These are phyloP conservation scores for Epichloe gansuensis DNA, from an alignment of 2,329 filamentous ascomycete species.

Conservation along the genomic window DNA sequence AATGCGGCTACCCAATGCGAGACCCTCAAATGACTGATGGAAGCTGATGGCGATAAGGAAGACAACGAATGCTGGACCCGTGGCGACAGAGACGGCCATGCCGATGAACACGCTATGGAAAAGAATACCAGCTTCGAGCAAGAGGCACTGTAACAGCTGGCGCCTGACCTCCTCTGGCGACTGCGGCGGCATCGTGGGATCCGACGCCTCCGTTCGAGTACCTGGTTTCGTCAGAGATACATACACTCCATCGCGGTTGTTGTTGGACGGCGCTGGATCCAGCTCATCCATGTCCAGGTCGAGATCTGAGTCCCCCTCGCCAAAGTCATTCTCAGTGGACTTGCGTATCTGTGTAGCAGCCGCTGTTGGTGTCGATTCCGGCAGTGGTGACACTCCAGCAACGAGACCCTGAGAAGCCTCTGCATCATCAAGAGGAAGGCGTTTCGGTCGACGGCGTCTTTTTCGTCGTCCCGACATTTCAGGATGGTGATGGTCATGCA, in stretches of 20 bases:
- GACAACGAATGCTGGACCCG: conserved; percentile 65
- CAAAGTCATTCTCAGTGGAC: conserved; percentile 19
- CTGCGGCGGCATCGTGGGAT: conserved; percentile 13
- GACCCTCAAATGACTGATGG: conserved; percentile 80
- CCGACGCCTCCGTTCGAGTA: conserved; percentile 1
- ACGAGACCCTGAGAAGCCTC: conserved; percentile 43
- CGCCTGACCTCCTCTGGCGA: conserved; percentile 48
- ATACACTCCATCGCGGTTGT: conserved; percentile 17
- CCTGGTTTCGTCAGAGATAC: conserved; percentile 18
- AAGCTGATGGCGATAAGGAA: conserved; percentile 72
- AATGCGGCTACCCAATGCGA: conserved; percentile 75
- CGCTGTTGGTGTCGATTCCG: conserved; percentile 35
- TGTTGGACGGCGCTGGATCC: conserved; percentile 25
- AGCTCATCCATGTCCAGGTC: conserved; percentile 51
- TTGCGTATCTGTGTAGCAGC: conserved; percentile 13
- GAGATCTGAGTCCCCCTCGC: conserved; percentile 41
- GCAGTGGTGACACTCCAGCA: conserved; percentile 44
- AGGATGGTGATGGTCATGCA: conserved; percentile 10
- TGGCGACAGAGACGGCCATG: conserved; percentile 73
- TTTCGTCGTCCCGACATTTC: conserved; percentile 26
- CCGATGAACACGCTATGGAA: conserved; percentile 81
- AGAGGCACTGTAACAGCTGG: conserved; percentile 61
- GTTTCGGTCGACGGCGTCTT: conserved; percentile 28
- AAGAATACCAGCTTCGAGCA: conserved; percentile 71
- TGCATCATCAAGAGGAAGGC: conserved; percentile 38